Conservation (phyloP, 495 filamentous ascomycete genomes). For the Rhizodiscina lignyota region DNA sequence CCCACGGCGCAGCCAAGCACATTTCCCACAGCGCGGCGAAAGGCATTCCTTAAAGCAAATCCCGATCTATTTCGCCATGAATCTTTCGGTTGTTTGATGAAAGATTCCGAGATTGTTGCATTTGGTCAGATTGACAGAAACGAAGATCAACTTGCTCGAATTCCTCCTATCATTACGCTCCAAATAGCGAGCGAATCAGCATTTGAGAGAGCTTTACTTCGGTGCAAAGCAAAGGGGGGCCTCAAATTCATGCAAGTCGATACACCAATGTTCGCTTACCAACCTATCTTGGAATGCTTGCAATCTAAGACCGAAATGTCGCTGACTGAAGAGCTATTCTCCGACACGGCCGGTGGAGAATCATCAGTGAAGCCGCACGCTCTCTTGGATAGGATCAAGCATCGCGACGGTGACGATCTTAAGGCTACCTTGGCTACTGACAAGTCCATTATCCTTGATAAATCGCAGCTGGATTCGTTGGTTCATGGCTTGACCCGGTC, state of each 20-base stretch:
- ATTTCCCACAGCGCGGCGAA: too few species aligned
- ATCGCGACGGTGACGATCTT: conserved; percentile 6
- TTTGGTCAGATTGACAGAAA: conserved; percentile 47
- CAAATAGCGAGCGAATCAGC: conserved; percentile 30
- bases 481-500: conserved; percentile 32
- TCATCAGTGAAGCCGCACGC: conserved; percentile 10
- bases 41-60: conserved; percentile 32
- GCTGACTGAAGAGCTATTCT: conserved; percentile 32
- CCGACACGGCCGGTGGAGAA: conserved; percentile 15
- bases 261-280: conserved; percentile 53
- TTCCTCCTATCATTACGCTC: conserved; percentile 34
- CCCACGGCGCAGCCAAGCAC: too few species aligned
- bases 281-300: conserved; percentile 47
- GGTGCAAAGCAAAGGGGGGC: conserved; percentile 19
- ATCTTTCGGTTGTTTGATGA: conserved; percentile 41
- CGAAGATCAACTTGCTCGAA: conserved; percentile 28
- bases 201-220: conserved; percentile 24
- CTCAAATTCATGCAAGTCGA: conserved; percentile 41
- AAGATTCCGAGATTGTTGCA: conserved; percentile 33
- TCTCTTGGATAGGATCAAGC: conserved; percentile 11
- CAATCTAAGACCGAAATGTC: conserved; percentile 38
- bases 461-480: conserved; percentile 41
- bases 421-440: neutral
- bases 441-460: conserved; percentile 29
- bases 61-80: conserved; percentile 38